Evolutionary conservation across 1,284 basidiomycete species (phyloP), one percentile per base, ranked within the genome.

Genomic region (Papiliotrema fonsecae): DNA sequence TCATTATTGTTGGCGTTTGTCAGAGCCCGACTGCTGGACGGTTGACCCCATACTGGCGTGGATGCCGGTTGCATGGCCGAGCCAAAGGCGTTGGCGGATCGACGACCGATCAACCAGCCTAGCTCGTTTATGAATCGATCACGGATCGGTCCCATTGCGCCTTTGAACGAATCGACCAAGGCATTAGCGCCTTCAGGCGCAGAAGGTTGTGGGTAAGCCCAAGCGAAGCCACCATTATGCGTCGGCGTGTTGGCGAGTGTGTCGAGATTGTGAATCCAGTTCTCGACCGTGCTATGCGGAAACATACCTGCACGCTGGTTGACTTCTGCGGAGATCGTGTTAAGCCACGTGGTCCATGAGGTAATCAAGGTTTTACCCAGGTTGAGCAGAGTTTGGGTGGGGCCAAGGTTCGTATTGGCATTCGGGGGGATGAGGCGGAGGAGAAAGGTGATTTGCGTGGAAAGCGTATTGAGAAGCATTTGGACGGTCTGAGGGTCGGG

Each of bases 261-360:
- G 13, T 64, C 64, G 10, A 71, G 42, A 11, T 57, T 54, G 18
- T 63, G 57, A 13, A 55, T 57, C 70, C 70, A 72, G 2, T 41
- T 44, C 11, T 52, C 38, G 7, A 70, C 69, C 16, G 52, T 51
- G 3, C 58, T 55, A 24, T 61, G 58, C 0, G 67, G 63, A 46
- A 58, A 70, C 69, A 73, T 73, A 9, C 64, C 69, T 3, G 67
- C 67, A 13, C 56, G 55, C 27, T 58, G 52, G 54, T 73, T 73
- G 41, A 71, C 67, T 36, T 69, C 65, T 9, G 57, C 49, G 0
- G 57, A 59, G 6, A 73, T 46, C 16, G 43, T 44, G 2, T 42
- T 28, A 21, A 68, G 41, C 70, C 69, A 71, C 10, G 45, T 38
- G 2, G 43, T 55, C 70, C 69, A 73, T 4, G 42, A 45, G 1